Conservation (phyloP, 257 asterid species). For the Salvia hispanica region DNA sequence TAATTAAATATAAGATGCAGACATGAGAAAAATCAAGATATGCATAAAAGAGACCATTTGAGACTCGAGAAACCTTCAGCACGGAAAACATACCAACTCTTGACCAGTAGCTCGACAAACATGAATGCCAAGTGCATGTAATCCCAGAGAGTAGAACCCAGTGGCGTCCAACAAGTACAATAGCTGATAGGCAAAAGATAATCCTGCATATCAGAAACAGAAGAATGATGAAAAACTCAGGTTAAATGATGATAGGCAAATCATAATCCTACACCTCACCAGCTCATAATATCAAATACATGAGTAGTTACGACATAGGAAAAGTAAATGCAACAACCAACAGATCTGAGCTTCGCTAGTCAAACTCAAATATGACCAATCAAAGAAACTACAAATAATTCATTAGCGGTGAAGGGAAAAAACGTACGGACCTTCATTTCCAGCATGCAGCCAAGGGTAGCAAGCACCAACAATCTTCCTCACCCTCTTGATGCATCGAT, state of each 20-base stretch:
- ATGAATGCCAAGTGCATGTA: slow-evolving; percentile 89
- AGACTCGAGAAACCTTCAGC: slow-evolving; percentile 24
- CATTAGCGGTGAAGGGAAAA: slow-evolving; percentile 8
- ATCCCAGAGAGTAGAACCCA: slow-evolving; percentile 84
- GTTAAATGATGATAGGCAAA: slow-evolving; percentile 14
- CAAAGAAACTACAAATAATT: slow-evolving; percentile 14
- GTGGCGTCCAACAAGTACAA: slow-evolving; percentile 94
- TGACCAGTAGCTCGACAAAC: slow-evolving; percentile 99
- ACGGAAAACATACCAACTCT: slow-evolving; percentile 66
- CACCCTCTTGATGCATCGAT: slow-evolving; percentile 55
- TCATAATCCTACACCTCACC: neutral
- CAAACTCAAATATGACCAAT: neutral
- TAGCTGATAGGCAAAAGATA: slow-evolving; percentile 90
- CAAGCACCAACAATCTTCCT: slow-evolving; percentile 67
- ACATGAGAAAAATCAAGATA: neutral
- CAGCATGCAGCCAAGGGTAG: slow-evolving; percentile 99
- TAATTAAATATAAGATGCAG: slow-evolving; percentile 9
- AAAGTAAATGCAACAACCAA: slow-evolving; percentile 11
- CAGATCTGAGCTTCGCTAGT: slow-evolving; percentile 7
- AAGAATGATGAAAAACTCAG: slow-evolving; percentile 23
- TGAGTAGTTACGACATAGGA: neutral
- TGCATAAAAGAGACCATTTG: slow-evolving; percentile 1
- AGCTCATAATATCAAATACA: neutral
- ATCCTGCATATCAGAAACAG: slow-evolving; percentile 60
- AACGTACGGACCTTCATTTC: slow-evolving; percentile 73